Base-by-base conservation (phyloP, 106 monocot species). In the Allium cepa region DNA sequence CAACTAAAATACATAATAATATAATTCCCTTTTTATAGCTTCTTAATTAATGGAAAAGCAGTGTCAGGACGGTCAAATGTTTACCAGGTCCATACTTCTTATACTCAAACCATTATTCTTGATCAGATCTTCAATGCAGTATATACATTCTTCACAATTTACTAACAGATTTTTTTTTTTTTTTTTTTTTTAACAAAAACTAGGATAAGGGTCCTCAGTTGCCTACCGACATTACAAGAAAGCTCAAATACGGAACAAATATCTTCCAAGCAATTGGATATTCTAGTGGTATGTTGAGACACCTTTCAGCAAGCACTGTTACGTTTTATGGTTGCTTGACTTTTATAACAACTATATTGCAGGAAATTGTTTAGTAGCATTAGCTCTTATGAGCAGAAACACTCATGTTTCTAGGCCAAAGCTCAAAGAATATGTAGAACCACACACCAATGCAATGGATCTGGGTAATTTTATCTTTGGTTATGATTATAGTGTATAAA, bases 221-320 rank as follows among this genome's bases (percentile, higher is more conserved):
- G 59, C 99, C 92, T 55, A 85, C 93, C 26, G 89, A 93, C 83
- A 93, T 99, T 53, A 88, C 99, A 49, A 93, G 74, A 76, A 78
- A 92, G 86, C 85, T 92, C 64, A 99, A 90, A 69, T 86, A 80
- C 69, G 99, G 92, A 22, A 83, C 85, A 47, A 99, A 99, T 75
- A 79, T 99, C 56, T 81, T 99, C 65, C 99, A 99, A 73, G 77
- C 82, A 56, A 50, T 80, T 70, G 99, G 99, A 60, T 78, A 72
- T 77, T 99, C 93, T 83, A 71, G 46, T 64, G 85, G 97, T 97
- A 87, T 76, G 82, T 50, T 8, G 10, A 10, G 61, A 46, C 1
- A 17, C 64, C 8, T 26, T 17, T 53, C 36, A 28, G 12, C 2
- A 5, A 13, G 5, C 47, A 45, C 53, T 8, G 8, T 10, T 67